Evolutionary conservation across 2,329 filamentous ascomycete genomes (phyloP).

Genomic region (Thielaviopsis populi): DNA sequence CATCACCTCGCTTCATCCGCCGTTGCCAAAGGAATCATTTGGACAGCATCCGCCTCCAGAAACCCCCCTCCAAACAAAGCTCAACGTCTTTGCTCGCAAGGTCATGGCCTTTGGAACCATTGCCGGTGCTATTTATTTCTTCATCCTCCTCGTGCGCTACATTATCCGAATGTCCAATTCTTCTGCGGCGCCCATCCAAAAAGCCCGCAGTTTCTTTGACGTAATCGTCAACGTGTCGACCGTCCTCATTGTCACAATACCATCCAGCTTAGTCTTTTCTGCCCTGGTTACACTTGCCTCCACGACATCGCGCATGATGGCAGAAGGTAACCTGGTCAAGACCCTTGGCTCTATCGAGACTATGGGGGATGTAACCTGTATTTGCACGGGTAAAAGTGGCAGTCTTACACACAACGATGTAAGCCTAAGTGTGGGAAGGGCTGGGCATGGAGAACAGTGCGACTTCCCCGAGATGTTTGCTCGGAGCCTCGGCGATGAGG

Average conservation of each 20-base stretch:
- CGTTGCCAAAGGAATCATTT: conserved; percentile 45
- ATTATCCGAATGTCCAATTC: conserved; percentile 23
- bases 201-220: conserved; percentile 40
- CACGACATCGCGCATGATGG: conserved; percentile 47
- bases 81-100: conserved; percentile 63
- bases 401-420: conserved; percentile 51
- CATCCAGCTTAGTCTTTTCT: conserved; percentile 44
- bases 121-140: conserved; percentile 30
- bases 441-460: conserved; percentile 30
- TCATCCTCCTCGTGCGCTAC: conserved; percentile 29
- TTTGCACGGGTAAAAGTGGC: conserved; percentile 53
- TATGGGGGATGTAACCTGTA: conserved; percentile 48
- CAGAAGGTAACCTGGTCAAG: conserved; percentile 47
- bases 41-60: conserved; percentile 63
- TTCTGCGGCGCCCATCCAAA: conserved; percentile 26
- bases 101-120: conserved; percentile 36
- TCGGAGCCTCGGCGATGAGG: conserved; percentile 23
- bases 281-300: conserved; percentile 48
- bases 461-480: conserved; percentile 23
- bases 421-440: conserved; percentile 42
- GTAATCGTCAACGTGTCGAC: conserved; percentile 31
- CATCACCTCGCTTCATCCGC: conserved; percentile 57
- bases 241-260: conserved; percentile 44
- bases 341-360: conserved; percentile 45
- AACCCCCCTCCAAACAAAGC: conserved; percentile 62